Conservation (phyloP, 2,329 filamentous ascomycete species). For the Didymella lethalis region DNA sequence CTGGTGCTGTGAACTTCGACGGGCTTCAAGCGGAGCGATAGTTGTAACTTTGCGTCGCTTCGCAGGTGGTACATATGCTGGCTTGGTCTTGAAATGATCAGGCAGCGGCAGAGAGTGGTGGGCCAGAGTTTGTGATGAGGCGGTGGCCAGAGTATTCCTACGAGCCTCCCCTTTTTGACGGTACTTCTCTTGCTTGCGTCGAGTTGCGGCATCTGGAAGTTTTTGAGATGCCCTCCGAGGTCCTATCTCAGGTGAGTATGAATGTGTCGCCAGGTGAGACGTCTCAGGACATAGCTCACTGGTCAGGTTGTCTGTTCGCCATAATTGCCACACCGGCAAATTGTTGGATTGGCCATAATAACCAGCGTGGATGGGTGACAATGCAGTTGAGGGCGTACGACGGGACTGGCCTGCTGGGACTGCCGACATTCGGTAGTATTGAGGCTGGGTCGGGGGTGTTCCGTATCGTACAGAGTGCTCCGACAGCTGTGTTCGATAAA, state of each 20-base stretch:
- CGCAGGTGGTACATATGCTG: not conserved
- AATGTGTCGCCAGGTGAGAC: not conserved
- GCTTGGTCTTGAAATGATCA: not conserved
- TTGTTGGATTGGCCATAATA: not conserved
- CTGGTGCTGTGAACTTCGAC: no score
- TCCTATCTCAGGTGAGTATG: not conserved
- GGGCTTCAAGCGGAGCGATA: not conserved
- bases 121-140: not conserved
- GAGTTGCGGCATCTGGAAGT: not conserved
- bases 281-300: not conserved
- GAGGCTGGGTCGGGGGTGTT: not conserved
- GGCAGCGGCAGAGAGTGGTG: not conserved
- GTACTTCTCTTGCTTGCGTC: slow-evolving; percentile 11
- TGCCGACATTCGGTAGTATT: not conserved
- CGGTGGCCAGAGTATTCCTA: slow-evolving; percentile 6
- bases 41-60: slow-evolving; percentile 4
- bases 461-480: not conserved
- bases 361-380: not conserved
- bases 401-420: not conserved
- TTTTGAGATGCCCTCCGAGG: not conserved
- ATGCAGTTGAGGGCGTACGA: not conserved
- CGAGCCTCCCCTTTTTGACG: slow-evolving; percentile 13
- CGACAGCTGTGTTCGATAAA: not conserved
- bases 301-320: slow-evolving; percentile 22
- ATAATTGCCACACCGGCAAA: slow-evolving; percentile 24